A percentile compares a stretch with the other conserved stretches of the same genome.
Conservation (phyloP, 1,284 basidiomycete genomes). For the Blastosporella zonata region DNA sequence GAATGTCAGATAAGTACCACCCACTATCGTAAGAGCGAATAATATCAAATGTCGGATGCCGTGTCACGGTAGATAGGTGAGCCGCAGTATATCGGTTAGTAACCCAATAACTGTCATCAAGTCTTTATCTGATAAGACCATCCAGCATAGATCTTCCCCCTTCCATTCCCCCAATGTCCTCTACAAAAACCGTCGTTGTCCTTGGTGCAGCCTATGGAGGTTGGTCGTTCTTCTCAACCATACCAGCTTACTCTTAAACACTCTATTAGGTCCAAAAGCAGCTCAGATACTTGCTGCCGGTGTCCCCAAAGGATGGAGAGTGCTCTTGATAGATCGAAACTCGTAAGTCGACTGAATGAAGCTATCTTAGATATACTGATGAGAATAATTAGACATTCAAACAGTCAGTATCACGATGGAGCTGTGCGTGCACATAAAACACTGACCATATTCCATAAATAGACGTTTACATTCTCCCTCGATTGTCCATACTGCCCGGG, state of each 20-base stretch:
- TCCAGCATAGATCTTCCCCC: not conserved
- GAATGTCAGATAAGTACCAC: too few relatives aligned
- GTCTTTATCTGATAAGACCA: slow-evolving; percentile 18
- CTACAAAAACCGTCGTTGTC: slow-evolving; percentile 51
- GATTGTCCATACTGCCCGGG: slow-evolving; percentile 59
- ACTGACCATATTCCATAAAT: too few relatives aligned
- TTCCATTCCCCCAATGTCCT: slow-evolving; percentile 3
- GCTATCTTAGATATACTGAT: not conserved
- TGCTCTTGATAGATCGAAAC: slow-evolving; percentile 74
- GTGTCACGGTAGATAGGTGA: too few relatives aligned
- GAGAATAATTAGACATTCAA: slow-evolving; percentile 36
- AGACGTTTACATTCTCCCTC: slow-evolving; percentile 65
- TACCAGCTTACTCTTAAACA: not conserved
- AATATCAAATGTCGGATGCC: too few relatives aligned
- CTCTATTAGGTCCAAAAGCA: slow-evolving; percentile 42
- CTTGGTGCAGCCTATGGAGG: slow-evolving; percentile 64
- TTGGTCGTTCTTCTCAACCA: slow-evolving; percentile 19
- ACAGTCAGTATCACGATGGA: slow-evolving; percentile 35
- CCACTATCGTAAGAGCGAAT: too few relatives aligned
- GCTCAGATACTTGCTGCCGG: slow-evolving; percentile 53
- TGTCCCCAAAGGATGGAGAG: slow-evolving; percentile 58
- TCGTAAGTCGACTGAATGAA: slow-evolving; percentile 36
- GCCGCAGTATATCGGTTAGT: too few relatives aligned
- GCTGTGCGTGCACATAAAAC: too few relatives aligned
- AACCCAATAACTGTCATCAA: not conserved